Base-by-base conservation (phyloP, 129 eudicot species). In the Centaurea solstitialis region DNA sequence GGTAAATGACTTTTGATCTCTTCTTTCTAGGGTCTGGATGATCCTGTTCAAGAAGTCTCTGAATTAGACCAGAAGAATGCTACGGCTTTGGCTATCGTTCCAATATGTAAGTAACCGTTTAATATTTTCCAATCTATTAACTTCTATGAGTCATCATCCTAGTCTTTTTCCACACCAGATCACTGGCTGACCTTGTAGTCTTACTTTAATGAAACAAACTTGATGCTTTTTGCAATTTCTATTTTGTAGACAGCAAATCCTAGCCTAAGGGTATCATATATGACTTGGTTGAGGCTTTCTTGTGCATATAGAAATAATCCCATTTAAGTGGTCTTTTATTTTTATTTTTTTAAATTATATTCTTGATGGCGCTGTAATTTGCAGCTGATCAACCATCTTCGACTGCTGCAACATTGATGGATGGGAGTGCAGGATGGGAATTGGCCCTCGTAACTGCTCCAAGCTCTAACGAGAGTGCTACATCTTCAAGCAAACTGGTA, bases 371-470 rank as follows among this genome's bases (percentile, higher is more conserved):
- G 8, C 20, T 71, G 75, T 43, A 61, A 83, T 83, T 80, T 86
- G 79, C 75, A 84, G 85, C 85, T 66, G 82, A 88, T 50, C 89
- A 84, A 80, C 82, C 88, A 47, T 75, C 86, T 74, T 77, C 92
- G 6, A 64, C 76, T 75, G 90, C 87, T 67, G 83, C 86, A 70
- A 81, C 64, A 78, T 80, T 87, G 66, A 26, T 87, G 17, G 80
- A 91, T 87, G 93, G 94, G 78, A 67, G 87, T 61, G 75, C 90
- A n/a, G 98, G 97, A 80, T 93, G 98, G 98, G 98, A 93, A 86
- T 76, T 93, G 75, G 97, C 97, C 57, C 94, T 93, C 39, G 90
- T 93, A 64, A 91, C 91, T 73, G 93, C 97, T 76, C 97, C 98
- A 47, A 93, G 93, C 89, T 91, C 94, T 43, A 93, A 85, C 68